Evolutionary conservation across 768 basidiomycete genomes (phyloP), one percentile per base, ranked within the genome.

Genomic region (Rhodotorula kratochvilovae): DNA sequence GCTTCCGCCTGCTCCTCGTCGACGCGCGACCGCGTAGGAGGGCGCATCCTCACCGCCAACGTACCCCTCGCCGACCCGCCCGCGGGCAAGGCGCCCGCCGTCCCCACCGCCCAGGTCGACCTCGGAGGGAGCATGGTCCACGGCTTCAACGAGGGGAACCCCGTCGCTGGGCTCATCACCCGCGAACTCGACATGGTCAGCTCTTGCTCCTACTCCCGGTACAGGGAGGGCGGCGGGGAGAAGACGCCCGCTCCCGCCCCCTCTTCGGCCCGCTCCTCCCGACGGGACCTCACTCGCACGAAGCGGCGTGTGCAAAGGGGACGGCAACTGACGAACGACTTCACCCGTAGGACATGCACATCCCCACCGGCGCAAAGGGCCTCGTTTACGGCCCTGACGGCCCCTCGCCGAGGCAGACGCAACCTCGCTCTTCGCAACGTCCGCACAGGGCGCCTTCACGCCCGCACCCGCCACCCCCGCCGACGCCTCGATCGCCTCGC

Each of bases 91-190:
- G 12, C 29, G 42, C 63, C 70, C 15, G 39, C 39, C 39, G 8
- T 39, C 39, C 39, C 39, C 39, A 39, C 39, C 39, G 39, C 39
- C 13, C 39, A 39, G 39, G 63, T 76, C 25, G 75, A 76, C 43
- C 39, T 76, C 10, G 75, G 75, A 0, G 70, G 68, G 35, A 57
- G 59, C 2, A 67, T 67, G 71, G 53, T 76, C 27, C 72, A 70
- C 51, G 68, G 68, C 51, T 70, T 62, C 46, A 25, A 33, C 54
- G 67, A 66, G 56, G 75, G 75, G 1, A 70, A 72, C 36, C 71
- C 71, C 6, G 53, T 46, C 19, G 65, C 63, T 0, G 55, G 19
- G 6, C 35, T 57, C 3, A 50, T 76, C 31, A 42, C 60, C 8
- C n/a, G 42, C 3, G 42, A 57, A 5, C 53, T 67, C 13, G 61